These are phyloP conservation scores for Boletus rubescentipes DNA, from an alignment of 768 basidiomycete genomes.

Conservation along the genomic window DNA sequence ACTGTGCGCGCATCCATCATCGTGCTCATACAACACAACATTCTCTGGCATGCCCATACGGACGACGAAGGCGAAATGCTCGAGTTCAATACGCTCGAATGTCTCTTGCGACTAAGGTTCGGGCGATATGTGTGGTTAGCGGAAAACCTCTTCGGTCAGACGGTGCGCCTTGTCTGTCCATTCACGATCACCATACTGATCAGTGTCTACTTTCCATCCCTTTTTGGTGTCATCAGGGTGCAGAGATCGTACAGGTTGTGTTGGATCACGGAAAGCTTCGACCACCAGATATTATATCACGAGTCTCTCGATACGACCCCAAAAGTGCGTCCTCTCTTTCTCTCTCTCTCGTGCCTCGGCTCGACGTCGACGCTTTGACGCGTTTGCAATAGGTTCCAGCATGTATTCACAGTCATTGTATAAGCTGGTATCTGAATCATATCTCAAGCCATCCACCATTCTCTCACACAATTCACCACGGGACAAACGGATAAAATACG, in stretches of 20 bases:
- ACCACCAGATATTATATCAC: conserved; percentile 63
- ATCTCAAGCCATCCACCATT: conserved; percentile 76
- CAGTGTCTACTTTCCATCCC: too few species aligned
- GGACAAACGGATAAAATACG: conserved; percentile 80
- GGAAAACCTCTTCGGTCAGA: conserved; percentile 64
- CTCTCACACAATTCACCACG: conserved; percentile 77
- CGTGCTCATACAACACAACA: conserved; percentile 86
- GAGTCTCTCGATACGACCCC: conserved; percentile 49
- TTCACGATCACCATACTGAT: neutral
- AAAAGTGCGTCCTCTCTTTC: conserved; percentile 57
- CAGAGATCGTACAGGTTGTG: conserved; percentile 71
- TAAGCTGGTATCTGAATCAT: conserved; percentile 68
- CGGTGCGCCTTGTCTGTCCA: conserved; percentile 45
- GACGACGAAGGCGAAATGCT: conserved; percentile 74
- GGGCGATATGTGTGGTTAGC: conserved; percentile 79
- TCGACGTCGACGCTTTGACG: neutral
- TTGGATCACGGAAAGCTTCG: conserved; percentile 87
- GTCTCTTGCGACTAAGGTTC: conserved; percentile 78
- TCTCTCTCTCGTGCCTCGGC: conserved; percentile 14
- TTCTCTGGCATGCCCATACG: conserved; percentile 79
- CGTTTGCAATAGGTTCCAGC: conserved; percentile 26
- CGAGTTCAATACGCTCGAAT: conserved; percentile 83
- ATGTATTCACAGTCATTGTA: conserved; percentile 62
- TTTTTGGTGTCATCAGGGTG: conserved; percentile 47
- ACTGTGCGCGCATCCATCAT: conserved; percentile 70